Evolutionary conservation across 1,284 basidiomycete species (phyloP), one percentile per base, ranked within the genome.

Genomic region (Wolfiporia cocos): DNA sequence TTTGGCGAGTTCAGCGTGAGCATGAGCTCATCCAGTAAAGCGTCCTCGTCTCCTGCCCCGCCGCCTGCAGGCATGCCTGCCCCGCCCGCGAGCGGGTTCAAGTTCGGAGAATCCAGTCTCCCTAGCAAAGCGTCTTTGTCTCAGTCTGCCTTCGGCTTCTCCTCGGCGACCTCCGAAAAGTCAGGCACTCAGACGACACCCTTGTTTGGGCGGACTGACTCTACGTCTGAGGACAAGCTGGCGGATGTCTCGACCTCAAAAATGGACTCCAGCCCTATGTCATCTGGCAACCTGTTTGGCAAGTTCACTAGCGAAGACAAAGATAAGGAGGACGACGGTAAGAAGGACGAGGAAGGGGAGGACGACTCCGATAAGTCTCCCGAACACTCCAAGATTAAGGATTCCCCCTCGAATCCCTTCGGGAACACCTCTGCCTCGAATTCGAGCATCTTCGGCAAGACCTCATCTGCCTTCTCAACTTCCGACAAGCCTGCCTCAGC

Each of bases 221-320:
- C n/a, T n/a, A n/a, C n/a, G n/a, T n/a, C 37, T 14, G 29, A 30
- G 38, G 22, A 33, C 31, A 40, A 33, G 31, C 24, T 30, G 3
- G 30, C 19, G 2, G 38, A 40, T 21, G 5, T 29, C 14, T 22
- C 31, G 5, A 9, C 31, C 6, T 32, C 39, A 22, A 31, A 19
- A 20, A 35, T 11, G 14, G 18, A 26, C 11, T 18, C 36, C 30
- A 46, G 15, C 43, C 37, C 26, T 34, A 44, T 20, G 35, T 42
- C 26, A 34, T 31, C 42, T 7, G 39, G 43, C 36, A 50, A 38
- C 38, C 29, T 58, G 3, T 62, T 61, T 41, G 56, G 56, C 18
- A 37, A 42, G 18, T 28, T 50, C 19, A 39, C 52, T 34, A 30
- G 42, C 5, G 41, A 32, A 23, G 46, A 46, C 26, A 42, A 44